Percentiles rank a stretch among this genome's conserved stretches.
Conservation (phyloP, 2,329 filamentous ascomycete species). For the Fusarium tuaranense region DNA sequence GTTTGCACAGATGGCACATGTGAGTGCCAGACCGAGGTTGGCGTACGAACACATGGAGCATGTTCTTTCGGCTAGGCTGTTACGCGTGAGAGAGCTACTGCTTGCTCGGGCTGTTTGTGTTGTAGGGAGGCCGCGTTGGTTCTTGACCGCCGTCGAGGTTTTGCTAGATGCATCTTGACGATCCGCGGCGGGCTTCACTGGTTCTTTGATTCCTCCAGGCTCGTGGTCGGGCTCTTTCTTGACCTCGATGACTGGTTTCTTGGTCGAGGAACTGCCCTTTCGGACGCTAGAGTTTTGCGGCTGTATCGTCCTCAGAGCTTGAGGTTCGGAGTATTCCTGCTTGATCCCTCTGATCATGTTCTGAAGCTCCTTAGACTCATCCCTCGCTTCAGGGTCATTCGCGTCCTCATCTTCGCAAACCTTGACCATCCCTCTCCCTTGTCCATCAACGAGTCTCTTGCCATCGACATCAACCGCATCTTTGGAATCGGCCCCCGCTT, state of each 20-base stretch:
- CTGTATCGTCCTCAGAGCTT: not conserved
- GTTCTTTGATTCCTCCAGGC: not conserved
- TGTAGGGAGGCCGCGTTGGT: not conserved
- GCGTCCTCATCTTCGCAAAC: constrained; percentile 78
- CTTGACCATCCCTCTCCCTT: constrained; percentile 76
- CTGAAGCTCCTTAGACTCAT: constrained; percentile 74
- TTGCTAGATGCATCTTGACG: not conserved
- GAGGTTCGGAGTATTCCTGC: constrained; percentile 26
- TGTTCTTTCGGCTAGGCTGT: not conserved
- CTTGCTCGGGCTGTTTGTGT: not conserved
- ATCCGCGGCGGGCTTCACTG: not conserved
- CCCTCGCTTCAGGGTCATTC: constrained; percentile 57
- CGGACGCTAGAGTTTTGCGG: not conserved
- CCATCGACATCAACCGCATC: constrained; percentile 75
- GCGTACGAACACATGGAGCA: constrained; percentile 77
- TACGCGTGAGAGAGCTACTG: not conserved
- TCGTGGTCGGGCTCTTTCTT: constrained; percentile 24
- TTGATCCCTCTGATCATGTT: constrained; percentile 50
- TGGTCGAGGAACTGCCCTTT: not conserved
- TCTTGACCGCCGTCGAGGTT: not conserved
- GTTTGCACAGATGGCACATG: constrained; percentile 77
- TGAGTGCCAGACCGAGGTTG: constrained; percentile 66
- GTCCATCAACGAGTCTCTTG: constrained; percentile 71
- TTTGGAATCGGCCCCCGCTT: constrained; percentile 55
- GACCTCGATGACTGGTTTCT: constrained; percentile 4